These are phyloP conservation scores for Mucor lusitanicus DNA, from an alignment of 371 early-diverging fungal genomes.

Conservation along the genomic window DNA sequence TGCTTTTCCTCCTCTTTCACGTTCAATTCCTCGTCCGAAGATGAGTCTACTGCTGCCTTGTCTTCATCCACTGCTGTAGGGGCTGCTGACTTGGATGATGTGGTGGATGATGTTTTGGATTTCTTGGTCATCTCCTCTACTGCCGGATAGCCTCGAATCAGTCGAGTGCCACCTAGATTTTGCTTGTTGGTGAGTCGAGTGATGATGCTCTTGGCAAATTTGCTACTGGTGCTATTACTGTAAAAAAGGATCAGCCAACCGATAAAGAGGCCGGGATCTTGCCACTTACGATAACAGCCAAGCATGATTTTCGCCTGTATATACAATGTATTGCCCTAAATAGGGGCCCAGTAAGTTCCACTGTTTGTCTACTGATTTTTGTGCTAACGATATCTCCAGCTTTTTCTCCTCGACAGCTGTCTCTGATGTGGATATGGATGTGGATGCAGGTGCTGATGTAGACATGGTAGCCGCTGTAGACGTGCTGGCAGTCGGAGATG, in stretches of 20 bases:
- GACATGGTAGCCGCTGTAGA: background rate
- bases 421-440: background rate
- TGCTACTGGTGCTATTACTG: constrained; percentile 54
- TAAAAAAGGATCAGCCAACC: background rate
- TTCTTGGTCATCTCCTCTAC: constrained; percentile 52
- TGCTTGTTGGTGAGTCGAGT: constrained; percentile 65
- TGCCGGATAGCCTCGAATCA: constrained; percentile 77
- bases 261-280: no score
- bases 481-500: background rate
- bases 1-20: constrained; percentile 33
- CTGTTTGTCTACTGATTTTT: constrained; percentile 50
- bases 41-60: background rate
- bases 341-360: constrained; percentile 79
- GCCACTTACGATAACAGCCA: constrained; percentile 64
- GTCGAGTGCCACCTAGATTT: constrained; percentile 67
- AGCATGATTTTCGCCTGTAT: constrained; percentile 63
- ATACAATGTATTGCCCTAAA: constrained; percentile 74
- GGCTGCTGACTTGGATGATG: constrained; percentile 20
- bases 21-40: constrained; percentile 9
- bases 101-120: background rate
- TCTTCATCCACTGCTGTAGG: constrained; percentile 30
- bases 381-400: constrained; percentile 29
- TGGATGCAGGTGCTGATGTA: background rate
- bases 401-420: constrained; percentile 41
- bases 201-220: constrained; percentile 74